Percentiles rank a stretch among this genome's conserved stretches.
Evolutionary conservation across 2,329 filamentous ascomycete species (phyloP).

Genomic region (Chaetomium sp.): DNA sequence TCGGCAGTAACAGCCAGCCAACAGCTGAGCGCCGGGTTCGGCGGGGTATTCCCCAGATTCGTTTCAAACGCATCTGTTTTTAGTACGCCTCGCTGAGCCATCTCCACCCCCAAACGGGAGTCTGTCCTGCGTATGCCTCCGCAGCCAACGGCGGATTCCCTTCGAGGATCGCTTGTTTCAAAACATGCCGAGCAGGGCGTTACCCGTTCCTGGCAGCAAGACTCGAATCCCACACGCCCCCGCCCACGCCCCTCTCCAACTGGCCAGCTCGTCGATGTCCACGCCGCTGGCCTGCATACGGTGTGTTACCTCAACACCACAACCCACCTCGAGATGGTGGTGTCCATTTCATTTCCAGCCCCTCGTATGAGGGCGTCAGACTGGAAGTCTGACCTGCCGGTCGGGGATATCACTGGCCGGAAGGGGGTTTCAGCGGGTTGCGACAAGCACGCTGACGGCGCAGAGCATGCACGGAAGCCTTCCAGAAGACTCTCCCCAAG

Average conservation of each 20-base stretch:
- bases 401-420: constrained; percentile 23
- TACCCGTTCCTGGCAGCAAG: constrained; percentile 14
- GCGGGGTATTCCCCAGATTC: constrained; percentile 7
- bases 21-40: background rate
- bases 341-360: constrained; percentile 22
- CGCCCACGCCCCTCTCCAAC: constrained; percentile 4
- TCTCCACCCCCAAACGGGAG: constrained; percentile 9
- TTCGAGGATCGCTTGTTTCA: constrained; percentile 28
- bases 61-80: constrained; percentile 27
- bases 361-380: constrained; percentile 18
- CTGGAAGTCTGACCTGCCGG: constrained; percentile 22
- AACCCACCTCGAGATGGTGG: constrained; percentile 9
- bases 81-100: constrained; percentile 19
- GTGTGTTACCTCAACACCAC: constrained; percentile 20
- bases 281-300: constrained; percentile 17
- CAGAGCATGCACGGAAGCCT: constrained; percentile 29
- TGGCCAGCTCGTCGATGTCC: background rate
- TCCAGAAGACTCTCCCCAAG: constrained; percentile 27
- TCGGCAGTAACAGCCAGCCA: background rate
- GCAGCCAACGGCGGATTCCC: constrained; percentile 24
- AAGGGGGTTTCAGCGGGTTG: constrained; percentile 22
- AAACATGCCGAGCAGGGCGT: constrained; percentile 24
- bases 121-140: constrained; percentile 10
- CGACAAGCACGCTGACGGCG: constrained; percentile 20
- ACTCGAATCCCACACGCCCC: constrained; percentile 16